These are phyloP conservation scores for Sporodiniella umbellata DNA, from an alignment of 371 early-diverging fungal species.

Conservation along the genomic window DNA sequence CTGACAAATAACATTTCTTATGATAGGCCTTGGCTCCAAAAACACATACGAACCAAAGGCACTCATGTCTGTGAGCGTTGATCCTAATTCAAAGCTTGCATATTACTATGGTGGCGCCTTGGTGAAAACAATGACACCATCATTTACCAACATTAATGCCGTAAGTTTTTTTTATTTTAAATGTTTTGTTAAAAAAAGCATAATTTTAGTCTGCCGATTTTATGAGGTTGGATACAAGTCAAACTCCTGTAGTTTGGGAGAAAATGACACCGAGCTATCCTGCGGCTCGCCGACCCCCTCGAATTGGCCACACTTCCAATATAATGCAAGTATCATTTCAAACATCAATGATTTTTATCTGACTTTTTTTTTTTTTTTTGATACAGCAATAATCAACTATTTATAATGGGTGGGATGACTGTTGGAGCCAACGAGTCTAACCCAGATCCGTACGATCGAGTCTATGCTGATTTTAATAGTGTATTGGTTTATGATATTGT, in stretches of 20 bases:
- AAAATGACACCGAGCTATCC: constrained; percentile 15
- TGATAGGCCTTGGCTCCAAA: neutral
- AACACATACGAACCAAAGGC: constrained; percentile 12
- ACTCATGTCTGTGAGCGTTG: constrained; percentile 32
- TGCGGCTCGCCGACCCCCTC: constrained; percentile 25
- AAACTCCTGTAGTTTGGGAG: constrained; percentile 13
- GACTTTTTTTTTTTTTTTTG: neutral
- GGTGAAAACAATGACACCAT: neutral
- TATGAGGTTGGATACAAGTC: constrained; percentile 20
- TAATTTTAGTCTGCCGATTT: constrained; percentile 23
- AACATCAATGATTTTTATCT: neutral
- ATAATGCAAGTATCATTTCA: constrained; percentile 28
- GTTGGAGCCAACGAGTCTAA: constrained; percentile 4
- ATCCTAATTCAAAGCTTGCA: constrained; percentile 18
- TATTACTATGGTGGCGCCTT: constrained; percentile 41
- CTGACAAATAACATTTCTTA: neutral
- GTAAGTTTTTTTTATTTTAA: neutral
- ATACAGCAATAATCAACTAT: constrained; percentile 35
- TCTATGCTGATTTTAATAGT: constrained; percentile 34
- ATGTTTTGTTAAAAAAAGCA: neutral
- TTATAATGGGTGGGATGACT: constrained; percentile 37
- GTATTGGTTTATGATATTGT: constrained; percentile 39
- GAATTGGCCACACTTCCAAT: constrained; percentile 28
- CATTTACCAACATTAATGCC: neutral
- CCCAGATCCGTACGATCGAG: neutral